Conservation (phyloP, 331 rosid species). For the Acacia concinna region DNA sequence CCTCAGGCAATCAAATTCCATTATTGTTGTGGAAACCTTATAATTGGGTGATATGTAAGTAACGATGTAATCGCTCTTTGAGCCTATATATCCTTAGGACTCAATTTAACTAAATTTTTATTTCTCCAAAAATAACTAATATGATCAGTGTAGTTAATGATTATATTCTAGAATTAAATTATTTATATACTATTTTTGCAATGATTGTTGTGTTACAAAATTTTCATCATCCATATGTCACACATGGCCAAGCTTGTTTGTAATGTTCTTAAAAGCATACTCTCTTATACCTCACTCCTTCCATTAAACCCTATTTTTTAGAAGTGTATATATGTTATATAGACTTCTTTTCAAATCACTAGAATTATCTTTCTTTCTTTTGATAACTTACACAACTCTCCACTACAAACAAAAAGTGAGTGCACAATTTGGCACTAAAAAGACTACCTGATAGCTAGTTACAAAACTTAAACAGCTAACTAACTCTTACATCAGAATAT, state of each 20-base stretch:
- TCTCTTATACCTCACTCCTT: neutral
- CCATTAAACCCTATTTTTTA: neutral
- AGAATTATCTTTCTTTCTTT: neutral
- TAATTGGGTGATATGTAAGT: too few relatives aligned
- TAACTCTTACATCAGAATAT: neutral
- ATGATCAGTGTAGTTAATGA: neutral
- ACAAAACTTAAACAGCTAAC: neutral
- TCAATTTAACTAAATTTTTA: too few relatives aligned
- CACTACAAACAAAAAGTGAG: neutral
- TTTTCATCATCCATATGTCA: neutral
- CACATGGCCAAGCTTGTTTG: neutral
- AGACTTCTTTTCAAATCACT: neutral
- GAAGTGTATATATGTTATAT: neutral
- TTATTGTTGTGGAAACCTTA: too few relatives aligned
- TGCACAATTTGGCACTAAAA: neutral
- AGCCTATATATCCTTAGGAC: too few relatives aligned
- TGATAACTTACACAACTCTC: neutral
- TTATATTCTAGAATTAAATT: neutral
- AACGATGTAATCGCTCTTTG: neutral
- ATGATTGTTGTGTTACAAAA: neutral
- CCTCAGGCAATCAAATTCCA: fast-evolving
- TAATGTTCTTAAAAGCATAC: neutral
- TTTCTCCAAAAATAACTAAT: neutral
- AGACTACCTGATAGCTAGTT: neutral
- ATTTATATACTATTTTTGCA: neutral